phyloP scores from a whole-genome alignment of 2,329 filamentous ascomycete species.

The Aspergillus terreus region DNA sequence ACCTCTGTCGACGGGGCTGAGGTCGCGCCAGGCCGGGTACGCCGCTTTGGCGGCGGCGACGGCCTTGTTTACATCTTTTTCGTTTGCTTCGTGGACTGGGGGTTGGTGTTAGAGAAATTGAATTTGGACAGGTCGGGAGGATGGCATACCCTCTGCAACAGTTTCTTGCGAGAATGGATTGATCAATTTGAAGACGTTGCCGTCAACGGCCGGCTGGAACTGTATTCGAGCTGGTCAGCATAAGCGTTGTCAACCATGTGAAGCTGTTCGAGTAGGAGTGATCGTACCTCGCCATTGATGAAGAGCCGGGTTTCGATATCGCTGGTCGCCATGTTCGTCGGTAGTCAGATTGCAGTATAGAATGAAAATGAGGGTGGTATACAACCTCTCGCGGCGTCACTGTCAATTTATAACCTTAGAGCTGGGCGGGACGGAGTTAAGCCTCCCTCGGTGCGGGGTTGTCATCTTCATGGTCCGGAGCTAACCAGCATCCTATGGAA shows the following conservation, averaged over 20 bases:
- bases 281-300: conserved; percentile 28
- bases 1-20: conserved; percentile 30
- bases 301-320: conserved; percentile 31
- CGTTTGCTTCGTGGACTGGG: conserved; percentile 30
- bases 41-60: conserved; percentile 34
- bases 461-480: too few species aligned
- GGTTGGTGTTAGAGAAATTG: neutral
- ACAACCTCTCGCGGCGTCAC: too few species aligned
- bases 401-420: too few species aligned
- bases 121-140: neutral
- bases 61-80: conserved; percentile 32
- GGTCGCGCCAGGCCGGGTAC: conserved; percentile 36
- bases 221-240: conserved; percentile 3
- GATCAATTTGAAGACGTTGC: conserved; percentile 27
- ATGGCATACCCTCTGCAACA: conserved; percentile 22
- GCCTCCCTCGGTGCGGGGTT: too few species aligned
- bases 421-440: too few species aligned
- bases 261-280: neutral
- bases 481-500: too few species aligned
- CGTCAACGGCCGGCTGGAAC: conserved; percentile 25
- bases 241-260: neutral
- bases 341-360: too few species aligned
- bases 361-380: too few species aligned
- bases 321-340: conserved; percentile 5
- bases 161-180: conserved; percentile 28